Conservation (phyloP, 2,329 filamentous ascomycete genomes). For the Talaromyces albobiverticillius region DNA sequence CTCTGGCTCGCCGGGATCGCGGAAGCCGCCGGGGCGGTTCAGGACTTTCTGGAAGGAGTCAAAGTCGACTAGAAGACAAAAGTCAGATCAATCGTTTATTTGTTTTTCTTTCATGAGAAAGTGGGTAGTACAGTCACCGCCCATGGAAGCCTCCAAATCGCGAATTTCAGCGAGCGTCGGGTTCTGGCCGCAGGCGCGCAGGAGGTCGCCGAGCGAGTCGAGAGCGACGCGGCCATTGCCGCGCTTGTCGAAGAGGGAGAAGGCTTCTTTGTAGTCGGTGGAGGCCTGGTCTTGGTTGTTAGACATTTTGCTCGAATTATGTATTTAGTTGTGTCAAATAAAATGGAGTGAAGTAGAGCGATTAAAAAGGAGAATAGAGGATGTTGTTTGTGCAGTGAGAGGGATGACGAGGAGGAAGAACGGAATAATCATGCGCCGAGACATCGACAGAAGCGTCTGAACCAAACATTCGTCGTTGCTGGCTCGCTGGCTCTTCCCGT, state of each 20-base stretch:
- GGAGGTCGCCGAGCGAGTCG: constrained; percentile 84
- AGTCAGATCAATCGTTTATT: background rate
- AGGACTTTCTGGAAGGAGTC: constrained; percentile 95
- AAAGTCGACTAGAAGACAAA: constrained; percentile 72
- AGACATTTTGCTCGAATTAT: constrained; percentile 26
- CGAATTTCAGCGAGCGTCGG: constrained; percentile 89
- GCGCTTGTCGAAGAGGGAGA: constrained; percentile 99
- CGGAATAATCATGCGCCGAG: constrained; percentile 13
- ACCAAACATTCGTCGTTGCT: background rate
- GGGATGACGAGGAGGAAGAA: too few relatives aligned
- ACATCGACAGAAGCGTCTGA: background rate
- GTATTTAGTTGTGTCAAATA: too few relatives aligned
- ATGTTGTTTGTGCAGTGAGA: constrained; percentile 7
- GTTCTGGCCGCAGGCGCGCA: constrained; percentile 97
- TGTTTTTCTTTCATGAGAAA: background rate
- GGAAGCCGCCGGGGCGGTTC: constrained; percentile 96
- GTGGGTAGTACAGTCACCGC: constrained; percentile 78
- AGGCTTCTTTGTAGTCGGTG: constrained; percentile 99
- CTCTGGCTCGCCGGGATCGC: constrained; percentile 94
- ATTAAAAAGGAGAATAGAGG: background rate
- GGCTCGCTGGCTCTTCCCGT: too few relatives aligned
- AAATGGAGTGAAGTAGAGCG: too few relatives aligned
- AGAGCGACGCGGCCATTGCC: constrained; percentile 88
- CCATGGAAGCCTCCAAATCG: constrained; percentile 86
- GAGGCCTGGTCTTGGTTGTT: constrained; percentile 57